Evolutionary conservation across 192 early-diverging fungal genomes (phyloP).

Genomic region (Funneliformis geosporum): DNA sequence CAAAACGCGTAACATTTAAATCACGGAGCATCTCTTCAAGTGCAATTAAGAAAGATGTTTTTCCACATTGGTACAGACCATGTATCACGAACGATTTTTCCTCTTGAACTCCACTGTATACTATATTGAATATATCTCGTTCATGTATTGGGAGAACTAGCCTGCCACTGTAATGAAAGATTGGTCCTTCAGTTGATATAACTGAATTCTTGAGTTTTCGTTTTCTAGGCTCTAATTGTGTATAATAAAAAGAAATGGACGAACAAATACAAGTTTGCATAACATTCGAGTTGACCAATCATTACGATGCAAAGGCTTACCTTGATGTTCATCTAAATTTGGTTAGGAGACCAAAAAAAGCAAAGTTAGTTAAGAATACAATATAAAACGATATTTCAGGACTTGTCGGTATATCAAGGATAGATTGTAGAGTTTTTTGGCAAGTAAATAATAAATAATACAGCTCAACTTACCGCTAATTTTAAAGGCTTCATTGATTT

Average conservation of each 20-base stretch:
- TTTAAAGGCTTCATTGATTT: too few relatives aligned
- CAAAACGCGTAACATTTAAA: neutral
- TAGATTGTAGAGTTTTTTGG: too few relatives aligned
- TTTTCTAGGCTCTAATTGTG: neutral
- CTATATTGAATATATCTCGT: constrained; percentile 3
- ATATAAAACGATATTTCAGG: too few relatives aligned
- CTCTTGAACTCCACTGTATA: neutral
- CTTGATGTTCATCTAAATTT: too few relatives aligned
- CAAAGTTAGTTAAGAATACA: too few relatives aligned
- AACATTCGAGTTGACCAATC: too few relatives aligned
- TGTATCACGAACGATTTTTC: neutral
- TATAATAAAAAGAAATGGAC: neutral
- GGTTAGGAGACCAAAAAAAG: too few relatives aligned
- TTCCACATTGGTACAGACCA: neutral
- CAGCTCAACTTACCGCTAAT: too few relatives aligned
- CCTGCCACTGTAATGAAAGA: neutral
- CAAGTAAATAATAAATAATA: too few relatives aligned
- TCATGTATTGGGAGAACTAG: neutral
- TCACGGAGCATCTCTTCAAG: neutral
- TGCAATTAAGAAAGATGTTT: constrained; percentile 7
- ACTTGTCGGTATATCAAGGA: too few relatives aligned
- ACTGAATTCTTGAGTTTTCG: neutral
- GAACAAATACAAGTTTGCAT: too few relatives aligned
- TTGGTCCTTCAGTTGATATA: neutral
- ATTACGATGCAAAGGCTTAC: too few relatives aligned